These are phyloP conservation scores for Homolaphlyctis polyrhiza DNA, from an alignment of 371 early-diverging fungal species.

Conservation along the genomic window DNA sequence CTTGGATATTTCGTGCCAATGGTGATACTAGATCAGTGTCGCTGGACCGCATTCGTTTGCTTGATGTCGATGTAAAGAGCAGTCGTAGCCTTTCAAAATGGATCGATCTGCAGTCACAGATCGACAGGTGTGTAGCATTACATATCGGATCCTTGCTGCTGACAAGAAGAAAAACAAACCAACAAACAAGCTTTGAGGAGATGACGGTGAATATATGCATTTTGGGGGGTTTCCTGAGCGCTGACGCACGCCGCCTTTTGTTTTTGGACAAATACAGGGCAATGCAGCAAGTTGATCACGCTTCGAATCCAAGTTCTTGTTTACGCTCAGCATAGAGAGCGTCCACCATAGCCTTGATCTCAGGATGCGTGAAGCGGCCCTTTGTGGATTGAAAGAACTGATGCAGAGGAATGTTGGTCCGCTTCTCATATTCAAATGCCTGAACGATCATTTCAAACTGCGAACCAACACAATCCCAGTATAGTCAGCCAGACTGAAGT, in stretches of 20 bases:
- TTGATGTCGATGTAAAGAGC: conserved; percentile 1
- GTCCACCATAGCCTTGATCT: conserved; percentile 75
- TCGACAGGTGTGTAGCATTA: background rate
- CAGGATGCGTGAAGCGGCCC: conserved; percentile 76
- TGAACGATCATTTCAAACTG: conserved; percentile 83
- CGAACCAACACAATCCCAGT: background rate
- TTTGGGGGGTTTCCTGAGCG: background rate
- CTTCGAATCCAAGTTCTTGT: conserved; percentile 3
- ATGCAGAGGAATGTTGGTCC: conserved; percentile 45
- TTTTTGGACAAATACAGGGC: background rate
- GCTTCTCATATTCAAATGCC: conserved; percentile 83
- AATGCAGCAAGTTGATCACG: background rate
- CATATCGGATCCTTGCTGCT: background rate
- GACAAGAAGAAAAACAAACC: background rate
- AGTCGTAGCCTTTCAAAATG: background rate
- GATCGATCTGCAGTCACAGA: background rate
- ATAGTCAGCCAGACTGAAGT: background rate
- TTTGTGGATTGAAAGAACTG: conserved; percentile 75
- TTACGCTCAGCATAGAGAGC: conserved; percentile 63
- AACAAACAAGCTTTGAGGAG: background rate
- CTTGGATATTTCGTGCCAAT: background rate
- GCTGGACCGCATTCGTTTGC: background rate
- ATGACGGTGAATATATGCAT: background rate
- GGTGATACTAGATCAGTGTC: background rate
- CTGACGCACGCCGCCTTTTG: background rate